Percentiles rank a stretch among this genome's conserved stretches.
phyloP scores from a whole-genome alignment of 2,329 filamentous ascomycete species.

The Karstenula rhodostoma region DNA sequence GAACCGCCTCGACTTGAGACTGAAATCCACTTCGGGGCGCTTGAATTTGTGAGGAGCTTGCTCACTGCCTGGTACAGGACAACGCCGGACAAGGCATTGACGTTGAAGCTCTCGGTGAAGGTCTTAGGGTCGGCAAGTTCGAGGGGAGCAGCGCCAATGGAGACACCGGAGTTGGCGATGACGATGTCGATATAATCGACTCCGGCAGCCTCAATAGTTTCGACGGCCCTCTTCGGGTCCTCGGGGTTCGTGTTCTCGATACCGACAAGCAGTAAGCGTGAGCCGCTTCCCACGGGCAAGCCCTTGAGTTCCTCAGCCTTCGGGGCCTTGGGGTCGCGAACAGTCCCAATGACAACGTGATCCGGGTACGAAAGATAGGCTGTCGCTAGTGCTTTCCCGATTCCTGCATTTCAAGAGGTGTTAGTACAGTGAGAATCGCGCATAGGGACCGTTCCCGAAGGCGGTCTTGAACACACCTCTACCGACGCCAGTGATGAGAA shows the following conservation, averaged over 20 bases:
- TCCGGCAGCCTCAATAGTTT: slow-evolving; percentile 38
- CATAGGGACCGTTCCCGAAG: neutral
- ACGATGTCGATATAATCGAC: slow-evolving; percentile 58
- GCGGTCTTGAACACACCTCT: neutral
- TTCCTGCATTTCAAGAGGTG: slow-evolving; percentile 13
- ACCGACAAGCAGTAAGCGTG: slow-evolving; percentile 16
- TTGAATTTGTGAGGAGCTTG: slow-evolving; percentile 43
- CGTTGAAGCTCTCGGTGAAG: slow-evolving; percentile 49
- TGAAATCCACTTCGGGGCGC: slow-evolving; percentile 22
- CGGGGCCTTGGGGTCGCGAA: slow-evolving; percentile 13
- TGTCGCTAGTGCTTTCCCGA: slow-evolving; percentile 19
- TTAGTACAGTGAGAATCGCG: neutral
- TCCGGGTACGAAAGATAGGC: slow-evolving; percentile 19
- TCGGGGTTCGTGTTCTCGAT: slow-evolving; percentile 9
- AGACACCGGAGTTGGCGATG: slow-evolving; percentile 61
- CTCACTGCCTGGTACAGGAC: slow-evolving; percentile 44
- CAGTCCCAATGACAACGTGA: slow-evolving; percentile 17
- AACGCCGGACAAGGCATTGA: slow-evolving; percentile 49
- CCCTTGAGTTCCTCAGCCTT: slow-evolving; percentile 17
- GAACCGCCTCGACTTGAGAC: slow-evolving; percentile 21
- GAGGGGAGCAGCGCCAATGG: slow-evolving; percentile 41
- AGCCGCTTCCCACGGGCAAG: slow-evolving; percentile 12
- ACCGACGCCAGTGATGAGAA: slow-evolving; percentile 1
- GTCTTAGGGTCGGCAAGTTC: slow-evolving; percentile 47
- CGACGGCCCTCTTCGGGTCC: slow-evolving; percentile 17